Conservation (phyloP, 1,284 basidiomycete genomes). For the Gomphus bonarii region DNA sequence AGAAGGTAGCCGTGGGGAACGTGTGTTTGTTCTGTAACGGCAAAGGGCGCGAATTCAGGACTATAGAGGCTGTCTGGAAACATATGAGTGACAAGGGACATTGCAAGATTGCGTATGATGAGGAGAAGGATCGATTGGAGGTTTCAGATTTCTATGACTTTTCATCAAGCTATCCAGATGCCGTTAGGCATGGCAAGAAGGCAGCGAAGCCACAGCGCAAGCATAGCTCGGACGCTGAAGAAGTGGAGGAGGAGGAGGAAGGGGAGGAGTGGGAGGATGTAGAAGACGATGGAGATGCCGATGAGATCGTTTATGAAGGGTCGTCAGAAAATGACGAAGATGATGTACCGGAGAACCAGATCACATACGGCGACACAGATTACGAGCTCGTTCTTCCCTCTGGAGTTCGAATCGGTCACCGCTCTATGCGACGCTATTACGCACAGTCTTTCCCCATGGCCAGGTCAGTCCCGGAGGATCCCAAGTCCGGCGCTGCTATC, state of each 20-base stretch:
- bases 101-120: conserved; percentile 92
- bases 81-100: conserved; percentile 95
- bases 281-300: conserved; percentile 22
- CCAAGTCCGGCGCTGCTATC: conserved; percentile 60
- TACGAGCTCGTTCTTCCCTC: conserved; percentile 94
- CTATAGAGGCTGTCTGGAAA: conserved; percentile 76
- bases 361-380: conserved; percentile 66
- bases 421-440: conserved; percentile 82
- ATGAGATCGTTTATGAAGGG: conserved; percentile 33
- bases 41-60: conserved; percentile 67
- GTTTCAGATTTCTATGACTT: conserved; percentile 95
- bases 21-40: conserved; percentile 88
- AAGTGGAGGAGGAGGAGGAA: conserved; percentile 32
- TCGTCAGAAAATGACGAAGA: conserved; percentile 35
- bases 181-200: conserved; percentile 16
- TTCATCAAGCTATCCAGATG: conserved; percentile 65
- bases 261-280: background rate
- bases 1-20: conserved; percentile 90
- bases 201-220: conserved; percentile 23
- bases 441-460: conserved; percentile 60
- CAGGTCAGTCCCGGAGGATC: conserved; percentile 39
- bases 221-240: conserved; percentile 22
- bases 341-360: conserved; percentile 39
- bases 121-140: conserved; percentile 73
- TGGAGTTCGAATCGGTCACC: conserved; percentile 86